Conservation (phyloP, 768 basidiomycete species). For the Erythrobasidium yunnanense region DNA sequence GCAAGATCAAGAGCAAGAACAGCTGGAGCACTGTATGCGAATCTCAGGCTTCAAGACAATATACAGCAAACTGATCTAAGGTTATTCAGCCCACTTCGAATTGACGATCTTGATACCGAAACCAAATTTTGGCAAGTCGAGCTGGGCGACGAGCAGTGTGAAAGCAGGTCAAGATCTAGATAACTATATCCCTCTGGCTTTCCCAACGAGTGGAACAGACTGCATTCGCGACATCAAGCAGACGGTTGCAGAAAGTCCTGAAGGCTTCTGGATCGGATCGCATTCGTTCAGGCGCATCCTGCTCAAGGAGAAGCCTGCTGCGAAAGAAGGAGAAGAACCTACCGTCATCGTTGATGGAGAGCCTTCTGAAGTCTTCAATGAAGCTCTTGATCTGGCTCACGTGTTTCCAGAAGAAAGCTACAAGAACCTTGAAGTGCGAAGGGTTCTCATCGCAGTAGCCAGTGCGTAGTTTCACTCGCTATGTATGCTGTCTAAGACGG, state of each 20-base stretch:
- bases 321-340: constrained; percentile 23
- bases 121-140: constrained; percentile 18
- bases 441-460: constrained; percentile 43
- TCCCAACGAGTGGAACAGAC: constrained; percentile 31
- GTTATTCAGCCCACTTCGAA: constrained; percentile 24
- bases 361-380: constrained; percentile 40
- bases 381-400: constrained; percentile 44
- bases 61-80: neutral
- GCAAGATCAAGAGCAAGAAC: neutral
- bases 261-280: constrained; percentile 46
- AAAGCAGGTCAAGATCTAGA: constrained; percentile 31
- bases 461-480: constrained; percentile 38
- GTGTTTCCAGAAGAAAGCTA: constrained; percentile 41
- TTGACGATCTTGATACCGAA: constrained; percentile 32
- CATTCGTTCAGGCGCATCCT: constrained; percentile 40
- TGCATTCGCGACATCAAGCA: constrained; percentile 42
- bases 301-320: constrained; percentile 34
- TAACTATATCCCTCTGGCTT: constrained; percentile 27
- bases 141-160: constrained; percentile 1
- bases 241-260: constrained; percentile 42
- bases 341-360: constrained; percentile 36
- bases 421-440: constrained; percentile 17
- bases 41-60: neutral
- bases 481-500: neutral
- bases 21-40: neutral